A percentile compares a stretch with the other conserved stretches of the same genome.
These are phyloP conservation scores for Saccharomyces pastorianus DNA, from an alignment of 1,139 yeast genomes.

Conservation along the genomic window DNA sequence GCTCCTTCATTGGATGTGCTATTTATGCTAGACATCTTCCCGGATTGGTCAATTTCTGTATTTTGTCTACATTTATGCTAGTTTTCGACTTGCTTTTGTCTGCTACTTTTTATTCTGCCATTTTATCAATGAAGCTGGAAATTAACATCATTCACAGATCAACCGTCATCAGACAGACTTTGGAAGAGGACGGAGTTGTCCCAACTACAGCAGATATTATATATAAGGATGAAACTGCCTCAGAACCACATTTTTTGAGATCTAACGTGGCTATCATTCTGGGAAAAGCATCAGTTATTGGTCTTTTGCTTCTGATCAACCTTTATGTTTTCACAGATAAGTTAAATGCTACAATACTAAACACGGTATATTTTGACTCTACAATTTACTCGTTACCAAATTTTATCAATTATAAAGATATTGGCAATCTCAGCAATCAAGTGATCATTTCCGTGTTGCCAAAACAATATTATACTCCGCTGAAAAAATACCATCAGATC, in stretches of 20 bases:
- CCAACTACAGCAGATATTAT: slow-evolving; percentile 66
- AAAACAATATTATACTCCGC: slow-evolving; percentile 60
- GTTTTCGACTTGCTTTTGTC: slow-evolving; percentile 67
- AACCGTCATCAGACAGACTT: slow-evolving; percentile 66
- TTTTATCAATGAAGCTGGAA: slow-evolving; percentile 82
- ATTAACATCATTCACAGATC: slow-evolving; percentile 83
- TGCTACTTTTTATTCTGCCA: slow-evolving; percentile 77
- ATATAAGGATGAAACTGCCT: slow-evolving; percentile 40
- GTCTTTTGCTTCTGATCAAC: slow-evolving; percentile 66
- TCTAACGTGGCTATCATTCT: slow-evolving; percentile 42
- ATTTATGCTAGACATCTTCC: slow-evolving; percentile 61
- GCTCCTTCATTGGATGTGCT: slow-evolving; percentile 61
- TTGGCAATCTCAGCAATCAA: slow-evolving; percentile 14
- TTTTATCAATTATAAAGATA: slow-evolving; percentile 17
- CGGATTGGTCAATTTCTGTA: slow-evolving; percentile 77
- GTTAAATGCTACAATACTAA: slow-evolving; percentile 52
- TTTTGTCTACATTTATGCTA: slow-evolving; percentile 65
- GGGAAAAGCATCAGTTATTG: slow-evolving; percentile 59
- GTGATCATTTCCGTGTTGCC: slow-evolving; percentile 62
- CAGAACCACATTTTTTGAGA: slow-evolving; percentile 22
- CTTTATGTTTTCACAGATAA: slow-evolving; percentile 66
- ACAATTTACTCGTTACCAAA: slow-evolving; percentile 18
- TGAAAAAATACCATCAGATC: slow-evolving; percentile 51
- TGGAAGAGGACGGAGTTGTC: slow-evolving; percentile 91
- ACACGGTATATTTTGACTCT: slow-evolving; percentile 31